These are phyloP conservation scores for Aureobasidium sp. DNA, from an alignment of 2,329 filamentous ascomycete species.

Conservation along the genomic window DNA sequence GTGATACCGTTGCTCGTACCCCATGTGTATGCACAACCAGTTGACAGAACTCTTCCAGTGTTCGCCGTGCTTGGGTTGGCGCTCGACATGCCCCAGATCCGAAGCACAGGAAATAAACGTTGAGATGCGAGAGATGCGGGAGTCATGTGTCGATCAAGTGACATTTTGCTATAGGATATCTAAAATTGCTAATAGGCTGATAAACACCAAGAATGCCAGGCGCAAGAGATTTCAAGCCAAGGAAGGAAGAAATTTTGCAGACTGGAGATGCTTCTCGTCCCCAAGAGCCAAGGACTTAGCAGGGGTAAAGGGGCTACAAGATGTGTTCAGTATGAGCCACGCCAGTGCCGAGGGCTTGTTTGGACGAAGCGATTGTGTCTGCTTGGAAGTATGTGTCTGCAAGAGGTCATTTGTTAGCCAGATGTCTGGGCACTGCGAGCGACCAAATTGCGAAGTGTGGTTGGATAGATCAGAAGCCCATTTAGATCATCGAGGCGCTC, in stretches of 20 bases:
- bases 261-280: not conserved
- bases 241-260: not conserved
- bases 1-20: not conserved
- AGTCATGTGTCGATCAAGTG: not conserved
- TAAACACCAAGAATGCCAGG: not conserved
- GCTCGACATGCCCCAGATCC: not conserved
- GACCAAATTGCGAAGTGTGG: not conserved
- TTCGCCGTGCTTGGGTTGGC: not conserved
- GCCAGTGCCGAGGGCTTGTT: not conserved
- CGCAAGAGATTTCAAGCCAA: not conserved
- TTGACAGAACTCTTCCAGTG: not conserved
- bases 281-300: slow-evolving; percentile 9
- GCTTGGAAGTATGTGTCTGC: not conserved
- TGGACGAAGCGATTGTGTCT: not conserved
- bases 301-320: slow-evolving; percentile 2
- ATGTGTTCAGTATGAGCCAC: not conserved
- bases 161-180: not conserved
- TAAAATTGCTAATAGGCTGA: not conserved
- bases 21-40: not conserved
- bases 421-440: not conserved
- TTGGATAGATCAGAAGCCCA: slow-evolving; percentile 66
- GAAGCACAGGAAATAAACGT: not conserved
- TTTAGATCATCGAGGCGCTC: slow-evolving; percentile 66
- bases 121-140: not conserved
- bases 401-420: slow-evolving; percentile 3